Conservation (phyloP, 441 rosid genomes). For the Euphorbia celastroides region DNA sequence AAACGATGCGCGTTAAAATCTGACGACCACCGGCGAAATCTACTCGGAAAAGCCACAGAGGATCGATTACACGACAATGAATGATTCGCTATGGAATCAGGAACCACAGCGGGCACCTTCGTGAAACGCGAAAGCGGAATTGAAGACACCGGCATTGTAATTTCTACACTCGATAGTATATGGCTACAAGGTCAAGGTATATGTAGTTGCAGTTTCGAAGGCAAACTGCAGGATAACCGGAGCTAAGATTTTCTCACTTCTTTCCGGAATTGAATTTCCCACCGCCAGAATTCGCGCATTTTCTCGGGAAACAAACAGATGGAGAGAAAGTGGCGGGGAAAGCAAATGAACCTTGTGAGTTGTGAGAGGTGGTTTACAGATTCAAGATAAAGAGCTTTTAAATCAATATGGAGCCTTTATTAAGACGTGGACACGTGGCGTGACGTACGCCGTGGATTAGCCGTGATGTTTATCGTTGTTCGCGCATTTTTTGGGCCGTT, state of each 20-base stretch:
- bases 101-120: slow-evolving; percentile 18
- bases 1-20: slow-evolving; percentile 20
- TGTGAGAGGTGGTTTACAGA: slow-evolving; percentile 12
- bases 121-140: slow-evolving; percentile 21
- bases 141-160: slow-evolving; percentile 38
- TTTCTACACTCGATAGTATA: neutral
- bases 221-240: neutral
- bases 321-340: slow-evolving; percentile 15
- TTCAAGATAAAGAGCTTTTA: slow-evolving; percentile 1
- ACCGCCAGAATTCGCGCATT: neutral
- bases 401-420: slow-evolving; percentile 5
- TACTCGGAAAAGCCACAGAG: slow-evolving; percentile 19
- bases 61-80: slow-evolving; percentile 8
- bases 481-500: no score
- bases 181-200: neutral
- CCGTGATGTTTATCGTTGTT: no score
- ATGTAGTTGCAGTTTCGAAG: neutral
- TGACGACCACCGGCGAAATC: slow-evolving; percentile 16
- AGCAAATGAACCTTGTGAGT: slow-evolving; percentile 8
- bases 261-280: neutral
- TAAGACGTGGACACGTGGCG: neutral
- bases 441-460: neutral
- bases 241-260: neutral
- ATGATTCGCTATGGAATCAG: neutral
- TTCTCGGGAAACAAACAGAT: slow-evolving; percentile 15